These are phyloP conservation scores for Persicaria tinctoria DNA, from an alignment of 148 eudicot species.

Conservation along the genomic window DNA sequence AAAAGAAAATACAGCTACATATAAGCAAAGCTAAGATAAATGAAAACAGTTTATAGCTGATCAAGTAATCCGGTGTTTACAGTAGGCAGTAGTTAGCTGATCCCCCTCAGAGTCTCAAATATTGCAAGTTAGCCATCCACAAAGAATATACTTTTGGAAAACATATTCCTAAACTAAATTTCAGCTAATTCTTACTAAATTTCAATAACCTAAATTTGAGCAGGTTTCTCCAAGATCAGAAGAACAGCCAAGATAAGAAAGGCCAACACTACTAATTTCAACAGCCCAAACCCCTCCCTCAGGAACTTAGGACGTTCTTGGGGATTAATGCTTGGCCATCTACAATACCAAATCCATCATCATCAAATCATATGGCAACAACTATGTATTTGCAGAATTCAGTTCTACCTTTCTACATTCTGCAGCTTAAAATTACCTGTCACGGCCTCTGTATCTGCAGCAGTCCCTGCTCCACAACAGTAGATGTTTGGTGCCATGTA, in stretches of 20 bases:
- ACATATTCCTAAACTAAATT: not conserved
- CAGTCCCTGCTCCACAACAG: constrained; percentile 99
- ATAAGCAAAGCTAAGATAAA: not conserved
- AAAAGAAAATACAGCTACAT: not conserved
- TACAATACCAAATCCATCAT: not conserved
- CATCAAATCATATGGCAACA: not conserved
- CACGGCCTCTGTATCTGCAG: constrained; percentile 97
- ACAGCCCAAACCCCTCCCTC: too few species aligned
- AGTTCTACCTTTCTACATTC: not conserved
- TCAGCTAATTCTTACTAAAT: not conserved
- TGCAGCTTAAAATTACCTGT: constrained; percentile 44
- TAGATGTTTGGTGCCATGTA: constrained; percentile 97
- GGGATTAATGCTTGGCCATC: not conserved
- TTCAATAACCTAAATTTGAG: too few species aligned
- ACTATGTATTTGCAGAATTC: not conserved
- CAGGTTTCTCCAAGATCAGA: not conserved
- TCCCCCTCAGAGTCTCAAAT: too few species aligned
- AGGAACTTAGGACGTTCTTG: not conserved
- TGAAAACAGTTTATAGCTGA: not conserved
- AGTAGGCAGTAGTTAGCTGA: not conserved
- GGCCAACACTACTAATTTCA: not conserved
- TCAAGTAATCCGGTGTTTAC: not conserved
- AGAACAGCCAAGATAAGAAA: not conserved
- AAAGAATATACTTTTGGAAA: not conserved
- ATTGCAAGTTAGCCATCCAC: not conserved